Evolutionary conservation across 1,284 basidiomycete species (phyloP), one percentile per base, ranked within the genome.

Genomic region (Apiotrichum mycotoxinovorans): DNA sequence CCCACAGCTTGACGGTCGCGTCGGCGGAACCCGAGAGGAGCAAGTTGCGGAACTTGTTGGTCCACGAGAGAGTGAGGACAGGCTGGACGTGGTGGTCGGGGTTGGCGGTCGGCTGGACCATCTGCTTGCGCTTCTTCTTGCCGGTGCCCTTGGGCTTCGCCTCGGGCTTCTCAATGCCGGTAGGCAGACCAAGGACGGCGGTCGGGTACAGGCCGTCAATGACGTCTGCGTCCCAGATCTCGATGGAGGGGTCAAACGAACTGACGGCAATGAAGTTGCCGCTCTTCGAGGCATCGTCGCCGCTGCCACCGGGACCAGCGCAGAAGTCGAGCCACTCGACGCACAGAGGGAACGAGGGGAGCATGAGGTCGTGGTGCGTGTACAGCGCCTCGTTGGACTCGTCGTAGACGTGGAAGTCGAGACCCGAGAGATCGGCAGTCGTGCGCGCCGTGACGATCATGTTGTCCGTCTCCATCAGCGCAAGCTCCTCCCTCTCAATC

Each of bases 281-380:
- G 12, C 71, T 60, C 38, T 60, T 58, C 11, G 44, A 61, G 53
- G 27, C 60, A 62, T 79, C 80, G 15, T 75, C 70, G 27, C 59
- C 51, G 23, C 62, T 52, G 10, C 66, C 57, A n/a, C 69, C 66
- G 18, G 68, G 62, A 30, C 56, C 53, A 0, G 59, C 23, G 14
- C 87, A 83, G 74, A 93, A 98, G 77, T 98, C 91, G 63, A 98
- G 87, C 96, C 96, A 99, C 82, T 98, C 96, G 57, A 99, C 87
- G 69, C 95, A 98, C 58, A 99, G 87, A 4, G 96, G 96, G 79
- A 98, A 96, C 58, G 91, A 89, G 57, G 95, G 95, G 18, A 99
- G 84, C 86, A 99, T 91, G 69, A 98, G 83, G 76, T 99, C 96
- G 79, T 99, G 96, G 74, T 98, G 96, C 27, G 91, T 89, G 74